phyloP scores from a whole-genome alignment of 176 grass and related monocot genomes.

The Musa troglodytarum region DNA sequence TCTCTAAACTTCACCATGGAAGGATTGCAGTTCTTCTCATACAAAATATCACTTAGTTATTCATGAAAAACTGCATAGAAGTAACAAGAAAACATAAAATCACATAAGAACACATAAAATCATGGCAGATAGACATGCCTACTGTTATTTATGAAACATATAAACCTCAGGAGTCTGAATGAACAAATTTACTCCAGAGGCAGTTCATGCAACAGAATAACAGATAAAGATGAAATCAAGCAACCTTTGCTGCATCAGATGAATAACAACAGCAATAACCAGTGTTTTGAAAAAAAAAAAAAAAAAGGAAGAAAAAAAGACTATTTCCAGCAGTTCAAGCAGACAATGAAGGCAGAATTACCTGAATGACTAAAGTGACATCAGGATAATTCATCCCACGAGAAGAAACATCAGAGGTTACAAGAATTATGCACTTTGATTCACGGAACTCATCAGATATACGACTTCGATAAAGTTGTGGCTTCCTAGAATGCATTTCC shows the following conservation, averaged over 20 bases:
- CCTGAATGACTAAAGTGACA: slow-evolving; percentile 90
- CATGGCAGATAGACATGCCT: no score
- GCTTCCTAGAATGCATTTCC: slow-evolving; percentile 92
- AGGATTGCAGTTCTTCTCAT: background rate
- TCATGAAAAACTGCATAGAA: no score
- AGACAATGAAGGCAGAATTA: slow-evolving; percentile 19
- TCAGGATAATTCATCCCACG: slow-evolving; percentile 84
- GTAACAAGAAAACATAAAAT: no score
- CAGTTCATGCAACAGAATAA: no score
- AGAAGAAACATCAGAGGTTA: slow-evolving; percentile 82
- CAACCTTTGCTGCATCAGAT: no score
- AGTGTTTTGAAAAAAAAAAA: background rate
- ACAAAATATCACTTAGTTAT: background rate
- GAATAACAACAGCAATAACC: no score
- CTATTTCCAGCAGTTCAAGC: background rate
- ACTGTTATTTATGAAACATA: no score
- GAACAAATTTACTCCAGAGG: no score
- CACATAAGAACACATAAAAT: no score
- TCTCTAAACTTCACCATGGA: background rate
- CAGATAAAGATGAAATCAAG: no score
- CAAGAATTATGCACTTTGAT: slow-evolving; percentile 61
- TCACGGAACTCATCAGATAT: slow-evolving; percentile 82
- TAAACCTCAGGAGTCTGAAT: no score
- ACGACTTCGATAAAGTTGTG: slow-evolving; percentile 75
- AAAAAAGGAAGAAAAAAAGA: background rate